A percentile compares a stretch with the other conserved stretches of the same genome.
phyloP scores from a whole-genome alignment of 345 rosid species.

The Ceriops tagal region DNA sequence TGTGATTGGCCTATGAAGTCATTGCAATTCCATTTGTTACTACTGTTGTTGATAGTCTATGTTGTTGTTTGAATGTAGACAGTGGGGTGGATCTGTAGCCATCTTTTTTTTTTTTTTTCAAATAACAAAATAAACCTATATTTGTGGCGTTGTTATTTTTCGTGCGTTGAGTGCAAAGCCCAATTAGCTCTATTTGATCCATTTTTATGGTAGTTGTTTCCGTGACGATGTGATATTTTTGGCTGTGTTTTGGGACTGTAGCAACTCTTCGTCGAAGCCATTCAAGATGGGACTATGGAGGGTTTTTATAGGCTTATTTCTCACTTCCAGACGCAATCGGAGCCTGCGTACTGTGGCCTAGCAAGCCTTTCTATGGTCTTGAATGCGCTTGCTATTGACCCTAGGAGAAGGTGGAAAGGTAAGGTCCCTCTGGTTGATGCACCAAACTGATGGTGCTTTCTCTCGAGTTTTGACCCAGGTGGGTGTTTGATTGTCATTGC shows the following conservation, averaged over 20 bases:
- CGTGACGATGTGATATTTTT: background rate
- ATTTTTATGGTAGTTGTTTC: background rate
- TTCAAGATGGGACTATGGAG: conserved; percentile 89
- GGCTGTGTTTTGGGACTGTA: conserved; percentile 22
- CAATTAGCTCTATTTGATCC: background rate
- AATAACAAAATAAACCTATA: too few species aligned
- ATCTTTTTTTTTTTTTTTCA: too few species aligned
- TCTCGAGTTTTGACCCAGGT: background rate
- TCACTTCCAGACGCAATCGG: conserved; percentile 86
- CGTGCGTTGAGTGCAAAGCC: background rate
- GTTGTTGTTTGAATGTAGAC: too few species aligned
- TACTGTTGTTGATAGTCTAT: too few species aligned
- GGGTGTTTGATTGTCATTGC: background rate
- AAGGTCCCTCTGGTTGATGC: background rate
- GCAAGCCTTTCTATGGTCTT: conserved; percentile 87
- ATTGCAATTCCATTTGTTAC: too few species aligned
- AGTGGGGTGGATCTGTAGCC: too few species aligned
- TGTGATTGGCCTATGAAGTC: too few species aligned
- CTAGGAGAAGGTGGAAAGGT: conserved; percentile 86
- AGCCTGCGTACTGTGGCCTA: conserved; percentile 85
- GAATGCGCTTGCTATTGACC: conserved; percentile 90
- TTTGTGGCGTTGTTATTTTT: too few species aligned
- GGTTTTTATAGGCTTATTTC: conserved; percentile 79
- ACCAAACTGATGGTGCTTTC: background rate
- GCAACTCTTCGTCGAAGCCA: conserved; percentile 78